phyloP scores from a whole-genome alignment of 805 yeast species.

The Blastobotrys robertii region DNA sequence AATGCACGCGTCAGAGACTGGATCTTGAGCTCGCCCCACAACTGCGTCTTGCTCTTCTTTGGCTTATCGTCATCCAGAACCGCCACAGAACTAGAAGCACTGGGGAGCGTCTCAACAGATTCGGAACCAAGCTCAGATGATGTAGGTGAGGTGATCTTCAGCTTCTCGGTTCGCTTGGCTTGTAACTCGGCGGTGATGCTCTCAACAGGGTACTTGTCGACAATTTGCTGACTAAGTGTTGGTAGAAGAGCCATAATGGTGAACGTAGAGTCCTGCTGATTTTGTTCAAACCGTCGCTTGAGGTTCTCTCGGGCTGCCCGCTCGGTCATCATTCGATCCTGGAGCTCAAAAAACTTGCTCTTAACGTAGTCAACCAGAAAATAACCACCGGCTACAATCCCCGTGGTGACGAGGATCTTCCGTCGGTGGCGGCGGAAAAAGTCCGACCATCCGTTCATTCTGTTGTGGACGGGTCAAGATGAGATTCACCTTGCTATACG shows the following conservation, averaged over 20 bases:
- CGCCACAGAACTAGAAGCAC: slow-evolving; percentile 5
- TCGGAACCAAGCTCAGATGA: slow-evolving; percentile 3
- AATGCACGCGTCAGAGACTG: slow-evolving; percentile 65
- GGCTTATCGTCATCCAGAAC: slow-evolving; percentile 2
- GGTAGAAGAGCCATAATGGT: slow-evolving; percentile 79
- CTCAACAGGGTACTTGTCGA: slow-evolving; percentile 59
- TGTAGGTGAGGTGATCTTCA: neutral
- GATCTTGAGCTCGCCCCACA: slow-evolving; percentile 78
- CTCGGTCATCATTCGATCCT: slow-evolving; percentile 44
- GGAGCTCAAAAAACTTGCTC: slow-evolving; percentile 39
- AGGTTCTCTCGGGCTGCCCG: slow-evolving; percentile 57
- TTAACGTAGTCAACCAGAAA: slow-evolving; percentile 35
- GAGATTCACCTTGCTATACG: no score
- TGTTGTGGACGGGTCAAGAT: no score
- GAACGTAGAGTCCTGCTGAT: slow-evolving; percentile 80
- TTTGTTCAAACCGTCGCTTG: slow-evolving; percentile 76
- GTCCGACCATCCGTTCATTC: neutral
- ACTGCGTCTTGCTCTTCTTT: slow-evolving; percentile 45
- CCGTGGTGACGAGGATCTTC: slow-evolving; percentile 35
- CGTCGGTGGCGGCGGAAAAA: slow-evolving; percentile 37
- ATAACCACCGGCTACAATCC: slow-evolving; percentile 37
- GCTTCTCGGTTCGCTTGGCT: slow-evolving; percentile 36
- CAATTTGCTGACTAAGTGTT: slow-evolving; percentile 55
- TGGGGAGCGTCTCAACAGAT: slow-evolving; percentile 12
- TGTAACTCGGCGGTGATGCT: slow-evolving; percentile 60